Evolutionary conservation across 1,139 yeast species (phyloP), one percentile per base, ranked within the genome.

Genomic region (Torulaspora pretoriensis): DNA sequence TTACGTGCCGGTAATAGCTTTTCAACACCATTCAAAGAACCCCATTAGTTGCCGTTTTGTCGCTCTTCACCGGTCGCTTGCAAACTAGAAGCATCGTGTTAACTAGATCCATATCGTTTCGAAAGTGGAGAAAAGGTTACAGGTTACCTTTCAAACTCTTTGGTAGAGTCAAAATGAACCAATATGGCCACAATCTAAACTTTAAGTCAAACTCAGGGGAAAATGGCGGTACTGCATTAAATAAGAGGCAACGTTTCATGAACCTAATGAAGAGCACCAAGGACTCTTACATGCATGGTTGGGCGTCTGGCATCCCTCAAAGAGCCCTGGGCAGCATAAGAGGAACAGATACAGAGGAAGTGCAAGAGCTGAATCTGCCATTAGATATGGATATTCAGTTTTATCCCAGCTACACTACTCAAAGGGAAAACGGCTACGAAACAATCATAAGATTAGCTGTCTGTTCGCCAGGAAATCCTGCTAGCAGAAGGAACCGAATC

Each of bases 361-460:
- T 34, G 12, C 27, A 43, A 4, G 41, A 40, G n/a, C 17, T 35
- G 14, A 42, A 41, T 17, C 28, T 54, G 10, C 54, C 62, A 5
- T 25, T 39, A n/a, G 60, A 58, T 45, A 57, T 74, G 52, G 66
- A 70, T 25, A 63, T 75, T 59, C 51, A 68, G 3, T 59, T 74
- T 6, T 84, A 81, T 54, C 90, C 90, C 2, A 76, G 87, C 4
- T 86, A 83, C 61, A 74, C 88, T 0, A 67, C 83, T 16, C 48
- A 61, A 14, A 60, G 54, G 13, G 66, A 64, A 8, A 63, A 61
- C 5, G 58, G 56, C 17, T 80, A 68, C 59, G 71, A 74, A 40
- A 81, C 89, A 1, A 80, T 81, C 42, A 78, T 88, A 2, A 75
- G 85, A 38, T 96, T 96, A 3, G 78, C 84, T 76, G 72, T 87